Percentiles rank a stretch among this genome's conserved stretches.
phyloP scores from a whole-genome alignment of 371 early-diverging fungal species.

The Basidiobolus meristosporus region DNA sequence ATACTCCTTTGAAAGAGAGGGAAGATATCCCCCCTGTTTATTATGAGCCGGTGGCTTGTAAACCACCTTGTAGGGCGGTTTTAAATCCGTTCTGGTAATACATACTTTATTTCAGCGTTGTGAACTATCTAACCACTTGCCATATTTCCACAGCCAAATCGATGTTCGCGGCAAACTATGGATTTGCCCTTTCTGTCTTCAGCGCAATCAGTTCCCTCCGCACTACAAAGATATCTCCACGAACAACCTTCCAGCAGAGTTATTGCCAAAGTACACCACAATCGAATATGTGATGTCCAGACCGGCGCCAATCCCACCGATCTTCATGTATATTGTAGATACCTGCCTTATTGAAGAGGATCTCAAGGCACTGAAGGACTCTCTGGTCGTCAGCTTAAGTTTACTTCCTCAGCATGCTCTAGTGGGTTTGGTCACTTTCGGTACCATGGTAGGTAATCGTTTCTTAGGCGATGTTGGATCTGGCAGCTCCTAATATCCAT shows the following conservation, averaged over 20 bases:
- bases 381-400: conserved; percentile 76
- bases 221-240: conserved; percentile 95
- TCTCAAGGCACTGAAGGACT: conserved; percentile 88
- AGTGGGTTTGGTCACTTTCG: conserved; percentile 95
- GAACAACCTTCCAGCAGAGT: conserved; percentile 92
- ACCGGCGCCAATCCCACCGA: conserved; percentile 71
- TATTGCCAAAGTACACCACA: conserved; percentile 86
- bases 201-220: conserved; percentile 94
- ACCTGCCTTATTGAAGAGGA: conserved; percentile 92
- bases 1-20: conserved; percentile 93
- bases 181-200: conserved; percentile 98
- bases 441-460: conserved; percentile 78
- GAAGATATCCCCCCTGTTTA: conserved; percentile 65
- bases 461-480: background rate
- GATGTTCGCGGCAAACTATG: conserved; percentile 91
- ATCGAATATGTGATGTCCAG: conserved; percentile 89
- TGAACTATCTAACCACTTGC: background rate
- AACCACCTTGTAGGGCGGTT: conserved; percentile 88
- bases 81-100: conserved; percentile 94
- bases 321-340: conserved; percentile 97
- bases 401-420: conserved; percentile 85
- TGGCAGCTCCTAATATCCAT: background rate
- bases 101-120: background rate
- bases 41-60: conserved; percentile 97
- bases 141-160: conserved; percentile 44